Base-by-base conservation (phyloP, 202 grass and related monocot species). In the Digitaria exilis region DNA sequence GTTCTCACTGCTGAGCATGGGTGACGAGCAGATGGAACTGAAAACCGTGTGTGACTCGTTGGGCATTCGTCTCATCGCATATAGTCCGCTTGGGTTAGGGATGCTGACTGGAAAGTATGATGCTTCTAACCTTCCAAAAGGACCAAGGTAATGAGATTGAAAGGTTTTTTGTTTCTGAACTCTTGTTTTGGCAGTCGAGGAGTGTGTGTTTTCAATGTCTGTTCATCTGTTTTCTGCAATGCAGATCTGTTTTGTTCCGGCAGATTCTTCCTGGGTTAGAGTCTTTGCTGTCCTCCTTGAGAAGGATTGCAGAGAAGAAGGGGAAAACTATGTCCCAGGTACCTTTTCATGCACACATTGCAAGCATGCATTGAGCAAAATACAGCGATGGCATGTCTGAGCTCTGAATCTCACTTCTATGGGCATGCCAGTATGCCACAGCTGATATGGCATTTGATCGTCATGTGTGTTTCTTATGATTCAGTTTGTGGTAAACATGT, bases 301-400 rank as follows among this genome's bases (percentile, higher is more conserved):
- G 55, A 76, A 42, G 55, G n/a, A 94, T 92, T 65, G 86, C 93
- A 66, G 69, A 94, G 71, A 87, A 69, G 82, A 98, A 94, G 41
- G 80, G 87, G 25, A 96, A 98, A 84, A 98, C 89, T 22, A 94
- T 94, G 93, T 92, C 96, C 63, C 96, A 98, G 60, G 96, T 90
- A 79, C 7, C 12, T 75, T 65, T 44, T n/a, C 48, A n/a, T 57
- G 24, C 7, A 57, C 43, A 44, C 9, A 54, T 3, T 43, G 44
- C 6, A 49, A 7, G 6, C 22, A 69, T 29, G 6, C 11, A 46
- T 46, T 84, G 65, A 70, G 4, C 2, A 18, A 1, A 12, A 2
- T 22, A 5, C 41, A 6, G 37, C 2, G 45, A 24, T 28, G 42
- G 67, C 11, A 24, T 56, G 52, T 24, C 21, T 58, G 22, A 58